Evolutionary conservation across 1,284 basidiomycete species (phyloP), one percentile per base, ranked within the genome.

Genomic region (Entoloma clypeatum): DNA sequence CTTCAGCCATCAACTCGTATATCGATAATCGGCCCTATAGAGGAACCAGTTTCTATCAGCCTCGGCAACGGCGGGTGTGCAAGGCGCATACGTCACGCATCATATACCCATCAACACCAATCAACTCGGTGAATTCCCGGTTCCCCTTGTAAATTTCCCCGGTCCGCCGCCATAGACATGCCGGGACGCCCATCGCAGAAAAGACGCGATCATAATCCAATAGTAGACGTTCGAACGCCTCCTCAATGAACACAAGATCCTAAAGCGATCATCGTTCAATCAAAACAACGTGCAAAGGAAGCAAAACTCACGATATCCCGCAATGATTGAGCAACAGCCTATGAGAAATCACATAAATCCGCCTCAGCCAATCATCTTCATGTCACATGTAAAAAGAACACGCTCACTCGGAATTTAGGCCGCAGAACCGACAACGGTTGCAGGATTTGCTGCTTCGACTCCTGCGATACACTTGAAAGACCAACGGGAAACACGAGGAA

Each of bases 141-240:
- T 99, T 99, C 27, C 83, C 95, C 66, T 94, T 98, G 74, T 98
- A 97, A 46, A 99, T 98, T 67, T 99, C 94, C 18, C 96, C 96
- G 1, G 95, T 98, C 34, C 95, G 71, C 21, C 94, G 74, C 96
- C 95, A 99, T 5, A 99, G 75, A 54, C 95, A 99, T 0, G 92
- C 92, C 0, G 96, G 96, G 7, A 98, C 92, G 30, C 92, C 93
- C 81, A 97, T 95, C 0, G 89, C 88, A 7, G 87, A 89, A 62
- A 98, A 94, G 0, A 95, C 90, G 25, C 94, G 84, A 59, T 98
- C 94, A 59, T 98, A 98, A 58, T 98, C 93, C 13, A 98, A 78
- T 45, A 99, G 72, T 44, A 98, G 72, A 1, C 95, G 83, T 61
- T 99, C 95, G 57, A 98, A 98, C 0, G 91, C 93, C 67, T 98